Evolutionary conservation across 345 rosid species (phyloP), one percentile per base, ranked within the genome.

Genomic region (Populus deltoides): DNA sequence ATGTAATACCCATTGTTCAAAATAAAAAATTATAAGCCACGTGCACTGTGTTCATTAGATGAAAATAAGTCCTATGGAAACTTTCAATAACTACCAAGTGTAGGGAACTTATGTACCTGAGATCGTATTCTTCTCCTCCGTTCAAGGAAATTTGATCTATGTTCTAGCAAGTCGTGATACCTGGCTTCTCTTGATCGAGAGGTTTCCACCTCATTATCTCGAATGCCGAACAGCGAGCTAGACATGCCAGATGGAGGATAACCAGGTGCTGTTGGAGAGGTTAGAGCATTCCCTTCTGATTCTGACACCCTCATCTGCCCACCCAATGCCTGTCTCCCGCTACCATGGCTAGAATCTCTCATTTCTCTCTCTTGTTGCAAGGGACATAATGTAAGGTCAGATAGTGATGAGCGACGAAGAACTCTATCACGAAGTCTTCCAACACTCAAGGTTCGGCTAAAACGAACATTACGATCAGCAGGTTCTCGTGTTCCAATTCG

Each of bases 351-450:
- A 78, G 80, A 84, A 72, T 87, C 91, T 82, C 83, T 81, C 20
- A 75, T 83, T 81, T 83, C 91, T 59, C 84, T 85, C 61, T 83
- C 92, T 57, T 86, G 89, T 70, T 84, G 90, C 57, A 82, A 38
- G 73, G 91, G 88, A 83, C 88, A 90, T 79, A 84, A 83, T 25
- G 93, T 49, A 36, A 82, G 71, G 47, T 93, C 97, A 73, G 97
- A 79, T 43, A 88, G 79, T 35, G 98, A 86, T 66, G 98, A 89
- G 33, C 95, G 82, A 22, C 92, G 93, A 77, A 96, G 94, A 83
- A 96, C 99, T 84, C 99, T 89, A 35, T 96, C 98, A 66, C 98
- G 97, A 68, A 96, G 97, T 85, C 99, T 86, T 78, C 99, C 99
- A 73, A 96, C 98, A 86, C 99, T 96, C 57, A 96, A 85, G 24